Conservation (phyloP, 768 basidiomycete species). For the Lanmaoa rubissima region DNA sequence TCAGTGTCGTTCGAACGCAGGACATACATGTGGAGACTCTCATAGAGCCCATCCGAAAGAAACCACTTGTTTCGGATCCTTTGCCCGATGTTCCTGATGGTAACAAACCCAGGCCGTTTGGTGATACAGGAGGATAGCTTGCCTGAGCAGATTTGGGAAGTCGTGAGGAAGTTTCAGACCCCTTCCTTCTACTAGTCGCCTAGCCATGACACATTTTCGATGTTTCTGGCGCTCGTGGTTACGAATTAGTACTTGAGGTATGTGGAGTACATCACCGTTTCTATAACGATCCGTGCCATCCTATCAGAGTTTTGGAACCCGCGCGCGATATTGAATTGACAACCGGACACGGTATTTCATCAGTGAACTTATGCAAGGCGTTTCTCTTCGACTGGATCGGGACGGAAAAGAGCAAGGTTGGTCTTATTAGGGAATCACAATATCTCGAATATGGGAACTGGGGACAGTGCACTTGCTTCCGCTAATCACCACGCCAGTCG, state of each 20-base stretch:
- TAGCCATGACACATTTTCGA: not conserved
- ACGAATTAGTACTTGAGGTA: not conserved
- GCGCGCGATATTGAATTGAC: too few species aligned
- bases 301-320: not conserved
- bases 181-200: not conserved
- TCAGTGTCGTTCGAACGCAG: constrained; percentile 12
- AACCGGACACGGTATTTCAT: too few species aligned
- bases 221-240: not conserved
- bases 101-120: constrained; percentile 5
- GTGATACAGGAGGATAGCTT: not conserved
- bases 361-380: not conserved
- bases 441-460: not conserved
- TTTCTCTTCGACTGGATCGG: not conserved
- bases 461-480: too few species aligned
- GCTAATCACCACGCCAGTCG: too few species aligned
- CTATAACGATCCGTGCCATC: too few species aligned
- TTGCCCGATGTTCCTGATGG: not conserved
- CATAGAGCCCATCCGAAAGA: not conserved
- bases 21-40: constrained; percentile 6
- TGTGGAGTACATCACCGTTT: not conserved
- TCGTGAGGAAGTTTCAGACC: not conserved
- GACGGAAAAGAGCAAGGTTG: too few species aligned
- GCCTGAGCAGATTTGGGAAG: too few species aligned
- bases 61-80: not conserved
- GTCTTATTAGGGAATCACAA: not conserved